These are phyloP conservation scores for Medakamo hakoo DNA, from an alignment of 139 green algal genomes.

Conservation along the genomic window DNA sequence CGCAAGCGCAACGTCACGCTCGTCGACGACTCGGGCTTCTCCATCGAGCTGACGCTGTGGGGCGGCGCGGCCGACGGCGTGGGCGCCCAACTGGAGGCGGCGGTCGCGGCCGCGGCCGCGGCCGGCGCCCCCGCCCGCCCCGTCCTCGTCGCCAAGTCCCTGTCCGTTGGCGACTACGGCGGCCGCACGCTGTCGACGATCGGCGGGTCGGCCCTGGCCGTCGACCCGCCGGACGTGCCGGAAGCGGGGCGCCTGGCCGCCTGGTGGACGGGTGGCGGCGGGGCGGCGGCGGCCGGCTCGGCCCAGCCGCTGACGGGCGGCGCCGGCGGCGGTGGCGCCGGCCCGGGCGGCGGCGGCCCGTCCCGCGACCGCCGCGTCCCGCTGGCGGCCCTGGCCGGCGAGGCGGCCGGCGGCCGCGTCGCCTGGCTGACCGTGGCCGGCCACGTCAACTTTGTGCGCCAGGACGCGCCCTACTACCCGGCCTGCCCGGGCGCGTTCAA, in stretches of 20 bases:
- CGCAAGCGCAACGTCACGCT: slow-evolving; percentile 66
- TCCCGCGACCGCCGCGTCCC: not conserved
- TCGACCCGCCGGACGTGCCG: slow-evolving; percentile 55
- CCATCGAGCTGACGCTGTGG: slow-evolving; percentile 88
- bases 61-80: slow-evolving; percentile 35
- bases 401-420: not conserved
- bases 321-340: not conserved
- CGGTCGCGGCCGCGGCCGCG: not conserved
- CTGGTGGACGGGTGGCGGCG: slow-evolving; percentile 31
- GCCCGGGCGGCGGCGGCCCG: not conserved
- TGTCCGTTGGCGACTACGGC: slow-evolving; percentile 84
- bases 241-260: slow-evolving; percentile 31
- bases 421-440: slow-evolving; percentile 15
- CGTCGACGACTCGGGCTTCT: slow-evolving; percentile 46
- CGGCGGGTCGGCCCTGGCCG: slow-evolving; percentile 31
- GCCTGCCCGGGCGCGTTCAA: slow-evolving; percentile 34
- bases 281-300: not conserved
- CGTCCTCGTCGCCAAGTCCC: slow-evolving; percentile 67
- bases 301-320: not conserved
- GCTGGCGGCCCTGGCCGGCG: not conserved
- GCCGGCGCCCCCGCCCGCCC: no score
- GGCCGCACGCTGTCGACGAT: slow-evolving; percentile 72
- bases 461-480: slow-evolving; percentile 55
- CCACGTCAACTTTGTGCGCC: slow-evolving; percentile 37
- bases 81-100: slow-evolving; percentile 42